Evolutionary conservation across 2,329 filamentous ascomycete genomes (phyloP).

Genomic region (Magnaporthiopsis incrustans): DNA sequence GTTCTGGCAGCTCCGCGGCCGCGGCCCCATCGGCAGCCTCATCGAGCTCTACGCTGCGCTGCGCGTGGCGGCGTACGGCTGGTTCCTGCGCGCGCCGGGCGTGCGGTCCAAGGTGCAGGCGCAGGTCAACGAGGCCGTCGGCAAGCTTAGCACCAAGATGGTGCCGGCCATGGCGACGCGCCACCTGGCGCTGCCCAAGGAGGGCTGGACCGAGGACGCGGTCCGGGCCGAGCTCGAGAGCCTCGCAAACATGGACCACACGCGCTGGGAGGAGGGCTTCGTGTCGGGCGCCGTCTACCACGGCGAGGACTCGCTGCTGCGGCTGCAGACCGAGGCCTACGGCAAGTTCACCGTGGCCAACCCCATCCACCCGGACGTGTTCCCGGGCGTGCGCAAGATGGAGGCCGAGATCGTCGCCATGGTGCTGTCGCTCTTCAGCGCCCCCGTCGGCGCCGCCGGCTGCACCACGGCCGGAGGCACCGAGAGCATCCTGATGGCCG

Average conservation of each 20-base stretch:
- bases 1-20: conserved; percentile 79
- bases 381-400: conserved; percentile 97
- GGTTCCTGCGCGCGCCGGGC: conserved; percentile 79
- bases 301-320: conserved; percentile 72
- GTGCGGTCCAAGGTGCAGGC: conserved; percentile 79
- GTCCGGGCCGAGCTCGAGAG: conserved; percentile 72
- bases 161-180: conserved; percentile 65
- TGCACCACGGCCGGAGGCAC: conserved; percentile 90
- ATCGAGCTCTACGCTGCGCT: conserved; percentile 64
- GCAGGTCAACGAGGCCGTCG: conserved; percentile 71
- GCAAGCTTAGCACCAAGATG: conserved; percentile 77
- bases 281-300: conserved; percentile 96
- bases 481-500: conserved; percentile 95
- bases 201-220: conserved; percentile 74
- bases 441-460: conserved; percentile 74
- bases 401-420: conserved; percentile 96
- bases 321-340: conserved; percentile 87
- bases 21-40: conserved; percentile 74
- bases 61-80: conserved; percentile 69
- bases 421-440: conserved; percentile 85
- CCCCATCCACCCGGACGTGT: conserved; percentile 96
- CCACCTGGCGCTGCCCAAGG: conserved; percentile 69
- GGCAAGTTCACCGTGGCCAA: conserved; percentile 92
- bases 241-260: conserved; percentile 82
- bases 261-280: conserved; percentile 89